phyloP scores from a whole-genome alignment of 2,329 filamentous ascomycete species.

The Lecanicillium sp. region DNA sequence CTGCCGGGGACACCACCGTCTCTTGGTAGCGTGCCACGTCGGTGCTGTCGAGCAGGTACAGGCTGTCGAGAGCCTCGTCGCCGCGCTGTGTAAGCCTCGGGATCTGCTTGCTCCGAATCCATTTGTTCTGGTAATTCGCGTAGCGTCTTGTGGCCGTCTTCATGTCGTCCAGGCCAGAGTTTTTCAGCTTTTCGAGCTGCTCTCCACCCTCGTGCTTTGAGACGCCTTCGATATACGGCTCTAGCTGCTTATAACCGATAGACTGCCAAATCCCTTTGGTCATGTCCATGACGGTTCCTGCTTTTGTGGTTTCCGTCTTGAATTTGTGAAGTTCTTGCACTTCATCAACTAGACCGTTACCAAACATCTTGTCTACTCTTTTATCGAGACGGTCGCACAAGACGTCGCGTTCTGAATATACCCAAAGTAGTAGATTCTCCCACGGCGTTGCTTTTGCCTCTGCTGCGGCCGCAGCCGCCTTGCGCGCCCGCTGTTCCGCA shows the following conservation, averaged over 20 bases:
- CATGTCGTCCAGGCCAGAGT: slow-evolving; percentile 62
- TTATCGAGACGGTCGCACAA: slow-evolving; percentile 66
- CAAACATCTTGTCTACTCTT: slow-evolving; percentile 80
- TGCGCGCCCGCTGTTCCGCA: slow-evolving; percentile 58
- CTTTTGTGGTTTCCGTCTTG: slow-evolving; percentile 27
- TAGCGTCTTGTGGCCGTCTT: slow-evolving; percentile 84
- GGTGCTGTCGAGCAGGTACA: slow-evolving; percentile 80
- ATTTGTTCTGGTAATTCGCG: slow-evolving; percentile 74
- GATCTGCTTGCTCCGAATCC: slow-evolving; percentile 80
- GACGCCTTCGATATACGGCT: slow-evolving; percentile 56
- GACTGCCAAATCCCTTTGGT: slow-evolving; percentile 90
- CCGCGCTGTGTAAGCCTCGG: slow-evolving; percentile 55
- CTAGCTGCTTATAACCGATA: slow-evolving; percentile 92
- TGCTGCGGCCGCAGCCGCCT: slow-evolving; percentile 23
- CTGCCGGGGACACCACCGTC: slow-evolving; percentile 60
- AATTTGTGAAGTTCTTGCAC: slow-evolving; percentile 40
- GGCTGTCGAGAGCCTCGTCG: slow-evolving; percentile 42
- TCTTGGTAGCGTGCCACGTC: slow-evolving; percentile 55
- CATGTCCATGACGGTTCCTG: slow-evolving; percentile 57
- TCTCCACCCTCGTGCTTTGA: slow-evolving; percentile 24
- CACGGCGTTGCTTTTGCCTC: slow-evolving; percentile 28
- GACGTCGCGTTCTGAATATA: slow-evolving; percentile 64
- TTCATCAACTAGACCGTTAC: slow-evolving; percentile 45
- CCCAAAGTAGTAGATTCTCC: slow-evolving; percentile 74
- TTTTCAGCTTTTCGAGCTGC: slow-evolving; percentile 50